Percentiles rank a stretch among this genome's conserved stretches.
Conservation (phyloP, 257 asterid species). For the Capsicum baccatum region DNA sequence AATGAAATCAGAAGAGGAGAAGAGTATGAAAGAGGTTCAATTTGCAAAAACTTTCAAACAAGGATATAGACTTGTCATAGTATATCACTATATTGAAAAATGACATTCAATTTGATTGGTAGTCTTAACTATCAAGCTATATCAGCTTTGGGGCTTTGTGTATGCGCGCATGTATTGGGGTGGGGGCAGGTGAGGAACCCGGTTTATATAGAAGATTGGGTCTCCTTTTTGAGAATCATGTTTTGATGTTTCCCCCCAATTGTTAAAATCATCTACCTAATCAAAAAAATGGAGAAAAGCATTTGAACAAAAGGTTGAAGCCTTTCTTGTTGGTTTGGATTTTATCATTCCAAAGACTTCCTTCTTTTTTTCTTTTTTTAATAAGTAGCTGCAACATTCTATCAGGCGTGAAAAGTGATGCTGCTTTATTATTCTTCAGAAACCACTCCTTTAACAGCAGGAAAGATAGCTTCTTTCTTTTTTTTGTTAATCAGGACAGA, state of each 20-base stretch:
- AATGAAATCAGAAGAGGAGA: neutral
- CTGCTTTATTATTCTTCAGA: neutral
- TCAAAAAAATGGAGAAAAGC: neutral
- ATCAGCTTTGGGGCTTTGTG: neutral
- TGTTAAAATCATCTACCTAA: too few species aligned
- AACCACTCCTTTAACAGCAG: constrained; percentile 2
- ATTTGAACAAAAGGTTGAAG: neutral
- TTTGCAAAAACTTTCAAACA: neutral
- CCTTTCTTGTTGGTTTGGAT: neutral
- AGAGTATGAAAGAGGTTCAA: constrained; percentile 9
- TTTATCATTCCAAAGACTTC: neutral
- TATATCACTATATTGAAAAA: neutral
- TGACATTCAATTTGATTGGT: constrained; percentile 6
- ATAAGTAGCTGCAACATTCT: neutral
- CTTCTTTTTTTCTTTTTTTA: neutral
- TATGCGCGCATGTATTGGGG: neutral
- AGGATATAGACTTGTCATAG: neutral
- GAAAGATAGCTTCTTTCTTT: neutral
- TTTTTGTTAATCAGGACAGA: neutral
- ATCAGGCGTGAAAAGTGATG: neutral
- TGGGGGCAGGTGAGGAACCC: neutral
- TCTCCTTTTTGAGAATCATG: too few species aligned
- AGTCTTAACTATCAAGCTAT: constrained; percentile 18
- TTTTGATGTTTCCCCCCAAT: too few species aligned
- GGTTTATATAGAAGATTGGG: too few species aligned